Evolutionary conservation across 164 flowering plant genomes (phyloP), one percentile per base, ranked within the genome.

Genomic region (Warburgia ugandensis): DNA sequence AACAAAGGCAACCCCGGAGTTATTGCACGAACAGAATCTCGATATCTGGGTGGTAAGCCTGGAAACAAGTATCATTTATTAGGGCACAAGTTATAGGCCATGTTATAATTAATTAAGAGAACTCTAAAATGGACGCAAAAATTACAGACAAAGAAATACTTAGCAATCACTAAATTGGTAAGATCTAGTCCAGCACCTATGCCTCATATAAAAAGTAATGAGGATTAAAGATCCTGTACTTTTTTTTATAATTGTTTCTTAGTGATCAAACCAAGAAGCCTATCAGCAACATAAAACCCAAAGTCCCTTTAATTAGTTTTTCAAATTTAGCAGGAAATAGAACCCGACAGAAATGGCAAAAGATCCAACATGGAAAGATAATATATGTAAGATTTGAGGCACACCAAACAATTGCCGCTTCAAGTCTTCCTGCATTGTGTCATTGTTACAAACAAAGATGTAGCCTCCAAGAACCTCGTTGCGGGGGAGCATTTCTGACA

Each of bases 21-120:
- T 23, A 59, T 59, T 50, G 63, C 56, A 21, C 63, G 55, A 19
- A 59, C 98, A 39, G 98, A 92, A 58, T 91, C 95, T 56, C 91
- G 68, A 30, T 86, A 91, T 53, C 96, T 74, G 23, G 95, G 96
- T 10, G 97, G 97, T 29, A 91, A 67, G 59, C 97, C 97, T 91
- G 56, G 36, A 40, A 66, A 55, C 14, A 20, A 37, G n/a, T n/a
- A n/a, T n/a, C n/a, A n/a, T n/a, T n/a, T n/a, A n/a, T n/a, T n/a
- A n/a, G n/a, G n/a, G n/a, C n/a, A n/a, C n/a, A n/a, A n/a, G n/a
- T n/a, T n/a, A n/a, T n/a, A n/a, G n/a, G n/a, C n/a, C n/a, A n/a
- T n/a, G n/a, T n/a, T n/a, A n/a, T n/a, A n/a, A n/a, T n/a, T n/a
- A n/a, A n/a, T n/a, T n/a, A n/a, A n/a, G n/a, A n/a, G n/a, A n/a